Base-by-base conservation (phyloP, 441 rosid species). In the Pelargonium cotyledonis region DNA sequence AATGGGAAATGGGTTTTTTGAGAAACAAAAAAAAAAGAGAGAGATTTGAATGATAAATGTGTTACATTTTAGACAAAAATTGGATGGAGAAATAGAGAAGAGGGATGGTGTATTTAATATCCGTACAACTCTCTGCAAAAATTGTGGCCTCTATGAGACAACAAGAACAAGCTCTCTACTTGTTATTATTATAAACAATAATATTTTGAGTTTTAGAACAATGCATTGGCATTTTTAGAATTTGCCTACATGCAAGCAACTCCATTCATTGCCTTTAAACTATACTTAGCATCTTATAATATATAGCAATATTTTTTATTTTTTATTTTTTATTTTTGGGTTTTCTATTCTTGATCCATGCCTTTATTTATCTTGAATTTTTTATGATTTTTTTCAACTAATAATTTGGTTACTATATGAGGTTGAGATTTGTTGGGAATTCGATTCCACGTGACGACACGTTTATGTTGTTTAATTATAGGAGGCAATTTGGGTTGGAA, bases 71-170 rank as follows among this genome's bases (percentile, higher is more conserved):
- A 12, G 57, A 51, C 57, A 51, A 51, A 16, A 12, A 51, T 51
- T 51, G n/a, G 5, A 31, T 51, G 57, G 16, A 51, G 57, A 51
- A 51, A 51, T 51, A 51, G 57, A n/a, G 57, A 51, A 16, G 57
- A 51, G 15, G n/a, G 57, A 12, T 51, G 18, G 16, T n/a, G 57
- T 51, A 4, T n/a, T 15, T 51, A 51, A 5, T 16, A 10, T 8
- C 15, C 53, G 12, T 46, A 46, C 53, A 46, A 51, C n/a, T 51
- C 57, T 51, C 57, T 12, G 57, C 18, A 51, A 51, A 51, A 51
- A 31, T 51, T 51, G 57, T 51, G 57, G 57, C 57, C 57, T 51
- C 57, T 51, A 51, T 12, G 57, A 51, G 57, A 51, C 57, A 51
- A 16, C 57, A 51, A 51, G 57, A 12, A 12, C 57, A 51, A 51